Evolutionary conservation across 306 rosid genomes (phyloP).

Genomic region (Cicer judaicum): DNA sequence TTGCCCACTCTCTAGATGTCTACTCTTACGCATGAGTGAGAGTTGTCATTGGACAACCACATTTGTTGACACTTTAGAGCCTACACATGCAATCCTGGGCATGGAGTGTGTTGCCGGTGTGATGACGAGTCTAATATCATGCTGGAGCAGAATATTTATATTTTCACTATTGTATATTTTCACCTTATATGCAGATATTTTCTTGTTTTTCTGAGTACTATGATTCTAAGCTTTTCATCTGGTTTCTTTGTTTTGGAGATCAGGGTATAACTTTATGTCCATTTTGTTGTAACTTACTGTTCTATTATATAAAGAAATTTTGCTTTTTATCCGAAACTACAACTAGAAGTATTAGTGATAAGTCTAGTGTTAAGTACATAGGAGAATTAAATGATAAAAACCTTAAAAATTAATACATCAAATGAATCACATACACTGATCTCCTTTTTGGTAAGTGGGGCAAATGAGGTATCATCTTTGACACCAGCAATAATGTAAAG

Average conservation of each 20-base stretch:
- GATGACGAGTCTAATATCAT: not conserved
- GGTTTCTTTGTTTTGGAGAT: conserved; percentile 10
- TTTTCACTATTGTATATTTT: not conserved
- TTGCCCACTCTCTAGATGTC: not conserved
- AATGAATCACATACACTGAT: conserved; percentile 81
- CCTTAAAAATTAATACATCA: conserved; percentile 14
- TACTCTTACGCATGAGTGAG: not conserved
- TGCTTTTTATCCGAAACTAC: conserved; percentile 15
- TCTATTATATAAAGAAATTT: conserved; percentile 9
- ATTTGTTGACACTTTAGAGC: not conserved
- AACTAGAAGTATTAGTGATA: conserved; percentile 21
- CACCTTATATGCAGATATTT: not conserved
- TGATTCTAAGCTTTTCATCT: conserved; percentile 2
- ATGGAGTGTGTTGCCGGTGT: not conserved
- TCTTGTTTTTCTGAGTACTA: not conserved
- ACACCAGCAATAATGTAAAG: conserved; percentile 93
- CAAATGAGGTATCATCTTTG: conserved; percentile 88
- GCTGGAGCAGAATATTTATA: not conserved
- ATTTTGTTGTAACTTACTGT: conserved; percentile 1
- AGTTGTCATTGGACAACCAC: not conserved
- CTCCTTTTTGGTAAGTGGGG: conserved; percentile 96
- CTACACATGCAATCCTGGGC: not conserved
- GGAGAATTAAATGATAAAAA: not conserved
- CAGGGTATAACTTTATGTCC: conserved; percentile 8
- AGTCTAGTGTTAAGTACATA: not conserved